These are phyloP conservation scores for Trametes coccinea DNA, from an alignment of 768 basidiomycete species.

Conservation along the genomic window DNA sequence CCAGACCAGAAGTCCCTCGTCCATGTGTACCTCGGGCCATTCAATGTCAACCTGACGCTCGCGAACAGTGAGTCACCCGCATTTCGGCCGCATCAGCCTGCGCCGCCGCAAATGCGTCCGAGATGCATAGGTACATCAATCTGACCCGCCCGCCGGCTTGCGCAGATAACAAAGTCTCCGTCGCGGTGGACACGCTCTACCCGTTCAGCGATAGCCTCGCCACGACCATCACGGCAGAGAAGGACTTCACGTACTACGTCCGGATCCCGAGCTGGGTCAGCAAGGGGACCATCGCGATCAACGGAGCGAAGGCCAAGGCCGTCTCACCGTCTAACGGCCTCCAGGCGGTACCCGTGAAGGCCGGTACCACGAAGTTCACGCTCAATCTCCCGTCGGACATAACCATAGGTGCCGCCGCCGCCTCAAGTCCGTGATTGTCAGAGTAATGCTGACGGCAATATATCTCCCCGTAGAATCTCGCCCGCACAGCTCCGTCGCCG, in stretches of 20 bases:
- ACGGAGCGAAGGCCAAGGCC: constrained; percentile 37
- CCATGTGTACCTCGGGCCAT: constrained; percentile 51
- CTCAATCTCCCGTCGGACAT: constrained; percentile 50
- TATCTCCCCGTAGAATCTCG: constrained; percentile 40
- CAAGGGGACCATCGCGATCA: constrained; percentile 44
- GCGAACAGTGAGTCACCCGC: constrained; percentile 34
- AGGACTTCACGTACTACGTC: constrained; percentile 47
- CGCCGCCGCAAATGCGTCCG: not conserved
- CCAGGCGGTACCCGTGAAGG: constrained; percentile 40
- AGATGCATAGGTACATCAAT: not conserved
- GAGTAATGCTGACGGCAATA: not conserved
- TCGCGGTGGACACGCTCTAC: constrained; percentile 49
- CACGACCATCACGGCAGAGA: constrained; percentile 45
- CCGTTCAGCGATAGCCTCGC: constrained; percentile 52
- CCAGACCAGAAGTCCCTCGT: constrained; percentile 46
- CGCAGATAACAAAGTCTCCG: constrained; percentile 44
- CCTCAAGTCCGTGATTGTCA: not conserved
- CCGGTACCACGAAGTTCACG: constrained; percentile 46
- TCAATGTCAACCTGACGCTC: constrained; percentile 43
- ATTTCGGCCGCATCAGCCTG: not conserved
- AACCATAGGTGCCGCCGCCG: constrained; percentile 40
- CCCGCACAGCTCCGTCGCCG: constrained; percentile 51
- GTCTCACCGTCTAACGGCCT: constrained; percentile 47
- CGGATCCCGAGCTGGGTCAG: constrained; percentile 54
- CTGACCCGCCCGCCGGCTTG: not conserved